phyloP scores from a whole-genome alignment of 176 grass and related monocot species.

The Thinopyrum elongatum region DNA sequence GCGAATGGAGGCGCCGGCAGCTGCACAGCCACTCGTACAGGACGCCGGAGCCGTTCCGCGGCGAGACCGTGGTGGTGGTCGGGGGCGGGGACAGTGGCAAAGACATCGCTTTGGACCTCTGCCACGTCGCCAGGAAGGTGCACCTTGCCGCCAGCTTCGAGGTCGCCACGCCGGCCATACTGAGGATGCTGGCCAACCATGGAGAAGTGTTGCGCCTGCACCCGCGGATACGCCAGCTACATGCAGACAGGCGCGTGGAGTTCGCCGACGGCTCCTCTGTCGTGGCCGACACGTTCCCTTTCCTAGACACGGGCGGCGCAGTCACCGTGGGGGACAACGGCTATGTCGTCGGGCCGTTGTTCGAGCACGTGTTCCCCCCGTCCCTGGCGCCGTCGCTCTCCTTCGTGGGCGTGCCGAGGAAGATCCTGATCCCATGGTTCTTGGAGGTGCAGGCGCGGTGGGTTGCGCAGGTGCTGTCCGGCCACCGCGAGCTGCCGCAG shows the following conservation, averaged over 20 bases:
- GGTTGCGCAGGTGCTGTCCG: not conserved
- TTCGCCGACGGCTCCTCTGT: not conserved
- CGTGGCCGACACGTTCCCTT: slow-evolving; percentile 5
- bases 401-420: not conserved
- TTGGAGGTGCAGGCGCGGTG: slow-evolving; percentile 1
- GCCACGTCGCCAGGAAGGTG: not conserved
- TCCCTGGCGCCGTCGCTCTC: not conserved
- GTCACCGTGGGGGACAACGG: not conserved
- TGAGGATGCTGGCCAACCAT: not conserved
- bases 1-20: not conserved
- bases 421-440: not conserved
- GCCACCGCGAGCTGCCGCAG: not conserved
- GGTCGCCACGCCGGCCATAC: not conserved
- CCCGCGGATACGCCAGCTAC: not conserved
- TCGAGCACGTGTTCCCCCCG: slow-evolving; percentile 5
- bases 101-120: not conserved
- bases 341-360: not conserved
- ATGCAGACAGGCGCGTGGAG: not conserved
- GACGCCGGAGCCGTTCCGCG: not conserved
- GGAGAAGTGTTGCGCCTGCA: not conserved
- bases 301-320: not conserved
- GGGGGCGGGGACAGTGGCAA: not conserved
- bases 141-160: not conserved
- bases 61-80: not conserved
- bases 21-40: not conserved